Evolutionary conservation across 495 filamentous ascomycete species (phyloP).

Genomic region (Pyrenula aspistea): DNA sequence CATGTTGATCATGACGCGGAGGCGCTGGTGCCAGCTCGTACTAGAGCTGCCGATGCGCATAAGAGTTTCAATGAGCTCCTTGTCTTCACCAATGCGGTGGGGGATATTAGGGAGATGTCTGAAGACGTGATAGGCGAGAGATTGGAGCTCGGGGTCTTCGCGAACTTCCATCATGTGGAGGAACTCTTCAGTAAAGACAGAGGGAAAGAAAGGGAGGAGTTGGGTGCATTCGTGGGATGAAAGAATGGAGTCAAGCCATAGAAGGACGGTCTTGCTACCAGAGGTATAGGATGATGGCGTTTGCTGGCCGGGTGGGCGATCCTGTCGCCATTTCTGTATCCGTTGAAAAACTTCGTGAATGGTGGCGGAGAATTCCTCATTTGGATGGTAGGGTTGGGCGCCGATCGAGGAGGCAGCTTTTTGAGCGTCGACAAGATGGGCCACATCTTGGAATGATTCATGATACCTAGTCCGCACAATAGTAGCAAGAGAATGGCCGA

Average conservation of each 20-base stretch:
- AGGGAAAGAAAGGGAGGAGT: constrained; percentile 81
- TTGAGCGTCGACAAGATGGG: constrained; percentile 63
- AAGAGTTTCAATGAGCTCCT: constrained; percentile 68
- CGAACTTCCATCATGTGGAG: constrained; percentile 99
- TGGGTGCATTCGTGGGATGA: constrained; percentile 88
- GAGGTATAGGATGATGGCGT: constrained; percentile 90
- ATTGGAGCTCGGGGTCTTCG: constrained; percentile 92
- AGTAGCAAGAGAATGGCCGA: constrained; percentile 76
- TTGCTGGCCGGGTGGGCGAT: constrained; percentile 79
- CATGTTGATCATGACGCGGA: constrained; percentile 97
- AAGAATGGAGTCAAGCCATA: constrained; percentile 89
- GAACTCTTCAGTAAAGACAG: constrained; percentile 78
- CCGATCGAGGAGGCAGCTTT: constrained; percentile 72
- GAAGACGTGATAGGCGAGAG: constrained; percentile 93
- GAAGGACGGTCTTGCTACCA: constrained; percentile 86
- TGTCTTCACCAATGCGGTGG: constrained; percentile 74
- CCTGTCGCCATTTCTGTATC: constrained; percentile 77
- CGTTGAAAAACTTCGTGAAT: constrained; percentile 66
- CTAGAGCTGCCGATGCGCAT: constrained; percentile 82
- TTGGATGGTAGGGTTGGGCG: constrained; percentile 68
- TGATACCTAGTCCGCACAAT: constrained; percentile 86
- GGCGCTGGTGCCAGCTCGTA: constrained; percentile 88
- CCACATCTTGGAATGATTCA: constrained; percentile 75
- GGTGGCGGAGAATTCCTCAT: constrained; percentile 57
- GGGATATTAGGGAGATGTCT: constrained; percentile 94